Percentiles rank a stretch among this genome's conserved stretches.
Conservation (phyloP, 1,284 basidiomycete species). For the Pisolithus thermaeus region DNA sequence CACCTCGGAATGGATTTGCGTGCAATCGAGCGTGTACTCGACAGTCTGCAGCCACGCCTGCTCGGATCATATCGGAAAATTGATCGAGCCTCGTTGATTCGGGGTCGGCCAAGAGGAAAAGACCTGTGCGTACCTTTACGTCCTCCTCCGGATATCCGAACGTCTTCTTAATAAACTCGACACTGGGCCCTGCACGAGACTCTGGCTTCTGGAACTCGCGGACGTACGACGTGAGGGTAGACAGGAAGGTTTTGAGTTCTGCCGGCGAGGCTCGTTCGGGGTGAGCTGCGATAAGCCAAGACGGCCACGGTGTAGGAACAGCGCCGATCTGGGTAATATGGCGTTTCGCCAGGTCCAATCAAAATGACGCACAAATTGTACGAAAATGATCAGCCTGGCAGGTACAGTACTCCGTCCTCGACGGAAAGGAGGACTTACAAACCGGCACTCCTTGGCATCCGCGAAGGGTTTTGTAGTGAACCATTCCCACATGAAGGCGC, state of each 20-base stretch:
- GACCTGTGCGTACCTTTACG: slow-evolving; percentile 46
- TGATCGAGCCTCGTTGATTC: not conserved
- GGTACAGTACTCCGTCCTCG: not conserved
- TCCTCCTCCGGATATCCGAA: slow-evolving; percentile 83
- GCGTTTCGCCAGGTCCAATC: not conserved
- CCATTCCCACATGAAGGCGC: slow-evolving; percentile 94
- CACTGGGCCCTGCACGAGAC: slow-evolving; percentile 53
- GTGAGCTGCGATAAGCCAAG: slow-evolving; percentile 89
- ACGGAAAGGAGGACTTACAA: slow-evolving; percentile 46
- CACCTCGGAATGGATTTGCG: slow-evolving; percentile 55
- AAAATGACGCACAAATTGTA: not conserved
- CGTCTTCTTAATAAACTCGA: slow-evolving; percentile 70
- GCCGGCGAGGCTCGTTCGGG: slow-evolving; percentile 51
- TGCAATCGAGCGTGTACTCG: slow-evolving; percentile 64
- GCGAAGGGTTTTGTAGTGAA: slow-evolving; percentile 95
- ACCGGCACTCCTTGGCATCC: slow-evolving; percentile 78
- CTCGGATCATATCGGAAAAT: not conserved
- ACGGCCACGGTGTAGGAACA: slow-evolving; percentile 93
- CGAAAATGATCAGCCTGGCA: not conserved
- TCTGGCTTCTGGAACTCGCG: slow-evolving; percentile 61
- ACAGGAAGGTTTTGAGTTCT: slow-evolving; percentile 59
- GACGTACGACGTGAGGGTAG: slow-evolving; percentile 59
- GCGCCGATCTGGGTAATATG: slow-evolving; percentile 65
- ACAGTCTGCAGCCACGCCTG: slow-evolving; percentile 82
- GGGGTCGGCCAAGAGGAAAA: not conserved